Evolutionary conservation across 2,329 filamentous ascomycete genomes (phyloP), one percentile per base, ranked within the genome.

Genomic region (Clonostachys rosea): DNA sequence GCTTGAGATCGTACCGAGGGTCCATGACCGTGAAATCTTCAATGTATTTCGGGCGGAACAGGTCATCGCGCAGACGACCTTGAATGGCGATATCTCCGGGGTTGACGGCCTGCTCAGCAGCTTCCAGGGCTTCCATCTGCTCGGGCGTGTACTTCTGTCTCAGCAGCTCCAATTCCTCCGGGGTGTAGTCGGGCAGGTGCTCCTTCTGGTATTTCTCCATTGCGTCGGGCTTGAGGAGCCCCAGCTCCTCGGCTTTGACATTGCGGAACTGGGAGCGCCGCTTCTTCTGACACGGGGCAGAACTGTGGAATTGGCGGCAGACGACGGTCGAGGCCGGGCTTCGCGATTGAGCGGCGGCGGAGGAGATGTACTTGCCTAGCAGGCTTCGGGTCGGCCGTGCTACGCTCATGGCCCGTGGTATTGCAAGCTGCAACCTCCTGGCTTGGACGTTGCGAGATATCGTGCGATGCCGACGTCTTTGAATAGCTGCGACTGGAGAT

Each of bases 1-100:
- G 78, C 64, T 73, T 81, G 62, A 85, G 79, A 70, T 97, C 92
- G 50, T 94, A 79, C 44, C 89, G 75, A 46, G 90, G 89, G 59
- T 89, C 81, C 52, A 92, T 78, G 48, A 79, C 78, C 50, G 86
- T 81, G 59, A 96, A 87, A 65, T 95, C 89, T 63, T 96, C 91
- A 47, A 92, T 70, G 65, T 95, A 94, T 51, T 81, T 74, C 44
- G 91, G 71, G 46, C 75, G 74, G 74, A 89, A 87, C 9, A 83
- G 78, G 62, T 95, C 91, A 47, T 73, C 76, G 51, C 90, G 84
- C 56, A 88, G 66, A 40, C 81, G 76, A 54, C 85, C 88, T 68
- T 94, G 87, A 34, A 81, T 74, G 40, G 85, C 75, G 61, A 96
- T 63, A 66, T 97, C 89, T 54, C 83, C 74, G 10, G 85, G 72